A percentile compares a stretch with the other conserved stretches of the same genome.
phyloP scores from a whole-genome alignment of 23 red algal species.

The Gracilaria domingensis region DNA sequence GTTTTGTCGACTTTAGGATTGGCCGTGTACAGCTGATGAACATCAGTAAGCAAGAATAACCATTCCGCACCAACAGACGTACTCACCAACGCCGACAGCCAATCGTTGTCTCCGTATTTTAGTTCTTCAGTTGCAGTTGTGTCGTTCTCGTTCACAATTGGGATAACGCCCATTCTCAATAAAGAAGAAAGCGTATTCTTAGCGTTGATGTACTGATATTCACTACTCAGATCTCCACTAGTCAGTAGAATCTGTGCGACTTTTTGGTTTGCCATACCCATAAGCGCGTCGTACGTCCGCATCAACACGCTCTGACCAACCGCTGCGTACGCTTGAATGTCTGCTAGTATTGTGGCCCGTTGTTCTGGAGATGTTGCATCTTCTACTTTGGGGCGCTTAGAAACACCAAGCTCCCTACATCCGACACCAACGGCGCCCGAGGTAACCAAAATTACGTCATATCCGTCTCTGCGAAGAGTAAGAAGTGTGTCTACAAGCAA shows the following conservation, averaged over 20 bases:
- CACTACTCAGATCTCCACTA: constrained; percentile 78
- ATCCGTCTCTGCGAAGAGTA: constrained; percentile 71
- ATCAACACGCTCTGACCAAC: constrained; percentile 94
- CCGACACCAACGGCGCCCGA: constrained; percentile 97
- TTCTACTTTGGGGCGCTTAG: constrained; percentile 60
- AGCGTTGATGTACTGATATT: constrained; percentile 94
- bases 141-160: constrained; percentile 95
- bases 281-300: constrained; percentile 89
- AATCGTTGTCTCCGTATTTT: constrained; percentile 95
- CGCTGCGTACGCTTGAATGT: constrained; percentile 93
- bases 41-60: constrained; percentile 98
- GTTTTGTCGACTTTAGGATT: constrained; percentile 74
- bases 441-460: constrained; percentile 92
- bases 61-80: constrained; percentile 88
- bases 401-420: constrained; percentile 80
- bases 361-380: constrained; percentile 38
- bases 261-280: constrained; percentile 78
- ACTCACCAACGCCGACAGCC: constrained; percentile 87
- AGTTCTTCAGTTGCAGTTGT: constrained; percentile 82
- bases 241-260: constrained; percentile 96
- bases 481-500: constrained; percentile 93
- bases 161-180: constrained; percentile 88
- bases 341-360: constrained; percentile 63
- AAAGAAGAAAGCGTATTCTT: constrained; percentile 87
- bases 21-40: constrained; percentile 95